These are phyloP conservation scores for Neurospora discreta DNA, from an alignment of 495 filamentous ascomycete species.

Conservation along the genomic window DNA sequence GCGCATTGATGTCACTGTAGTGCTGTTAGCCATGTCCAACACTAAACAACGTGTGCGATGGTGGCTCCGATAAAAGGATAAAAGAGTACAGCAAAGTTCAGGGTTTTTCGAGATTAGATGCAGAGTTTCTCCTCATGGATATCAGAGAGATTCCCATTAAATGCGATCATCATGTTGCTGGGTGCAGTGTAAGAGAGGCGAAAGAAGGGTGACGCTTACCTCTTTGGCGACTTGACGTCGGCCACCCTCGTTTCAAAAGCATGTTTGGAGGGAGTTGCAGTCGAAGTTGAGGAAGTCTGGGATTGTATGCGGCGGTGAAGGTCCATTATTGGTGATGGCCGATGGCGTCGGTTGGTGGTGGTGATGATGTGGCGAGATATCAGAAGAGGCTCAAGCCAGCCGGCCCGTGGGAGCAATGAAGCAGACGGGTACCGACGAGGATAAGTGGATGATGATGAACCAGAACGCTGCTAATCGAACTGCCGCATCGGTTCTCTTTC, in stretches of 20 bases:
- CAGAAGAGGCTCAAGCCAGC: not conserved
- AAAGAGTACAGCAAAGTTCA: slow-evolving; percentile 18
- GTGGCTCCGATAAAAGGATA: slow-evolving; percentile 49
- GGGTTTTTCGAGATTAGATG: slow-evolving; percentile 30
- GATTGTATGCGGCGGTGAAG: slow-evolving; percentile 2
- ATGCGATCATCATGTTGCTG: slow-evolving; percentile 68
- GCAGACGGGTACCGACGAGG: not conserved
- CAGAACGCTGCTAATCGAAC: not conserved
- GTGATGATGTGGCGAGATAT: not conserved
- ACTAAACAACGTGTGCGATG: not conserved
- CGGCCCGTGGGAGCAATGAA: not conserved
- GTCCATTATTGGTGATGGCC: not conserved
- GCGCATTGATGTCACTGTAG: slow-evolving; percentile 78
- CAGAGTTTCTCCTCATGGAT: slow-evolving; percentile 70
- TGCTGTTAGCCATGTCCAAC: slow-evolving; percentile 3
- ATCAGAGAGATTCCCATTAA: slow-evolving; percentile 99
- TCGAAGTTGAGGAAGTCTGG: slow-evolving; percentile 56
- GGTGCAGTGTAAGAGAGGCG: slow-evolving; percentile 12
- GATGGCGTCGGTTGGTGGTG: not conserved
- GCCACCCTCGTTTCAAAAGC: slow-evolving; percentile 71
- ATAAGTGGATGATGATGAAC: not conserved
- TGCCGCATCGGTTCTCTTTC: not conserved
- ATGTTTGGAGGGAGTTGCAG: slow-evolving; percentile 55
- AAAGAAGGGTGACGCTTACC: slow-evolving; percentile 46
- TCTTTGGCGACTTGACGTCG: slow-evolving; percentile 79